Percentiles rank a stretch among this genome's conserved stretches.
phyloP scores from a whole-genome alignment of 2,329 filamentous ascomycete genomes.

The Cryphonectria naterciae region DNA sequence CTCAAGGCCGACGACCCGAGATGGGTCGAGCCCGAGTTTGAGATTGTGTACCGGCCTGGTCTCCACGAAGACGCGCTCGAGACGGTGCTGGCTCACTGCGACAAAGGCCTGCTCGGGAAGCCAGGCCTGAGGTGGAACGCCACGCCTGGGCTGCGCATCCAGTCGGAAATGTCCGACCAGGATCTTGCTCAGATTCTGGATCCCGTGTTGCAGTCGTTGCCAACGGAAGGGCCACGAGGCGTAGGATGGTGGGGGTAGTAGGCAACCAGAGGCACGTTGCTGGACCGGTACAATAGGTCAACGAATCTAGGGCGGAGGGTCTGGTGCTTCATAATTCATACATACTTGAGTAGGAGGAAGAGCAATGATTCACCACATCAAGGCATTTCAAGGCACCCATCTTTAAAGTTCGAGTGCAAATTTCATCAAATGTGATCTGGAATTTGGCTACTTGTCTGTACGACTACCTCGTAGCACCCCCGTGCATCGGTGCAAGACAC shows the following conservation, averaged over 20 bases:
- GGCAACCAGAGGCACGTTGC: neutral
- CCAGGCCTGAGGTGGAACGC: neutral
- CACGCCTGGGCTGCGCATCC: neutral
- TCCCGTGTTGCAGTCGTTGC: neutral
- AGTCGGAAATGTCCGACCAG: neutral
- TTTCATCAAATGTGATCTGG: neutral
- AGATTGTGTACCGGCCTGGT: neutral
- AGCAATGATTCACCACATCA: neutral
- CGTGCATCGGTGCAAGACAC: neutral
- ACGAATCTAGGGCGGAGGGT: neutral
- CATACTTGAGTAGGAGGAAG: neutral
- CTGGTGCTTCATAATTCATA: neutral
- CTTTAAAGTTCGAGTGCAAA: too few relatives aligned
- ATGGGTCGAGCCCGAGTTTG: conserved; percentile 5
- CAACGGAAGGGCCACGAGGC: neutral
- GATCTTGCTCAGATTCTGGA: neutral
- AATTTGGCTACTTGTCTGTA: neutral
- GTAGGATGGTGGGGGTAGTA: conserved; percentile 3
- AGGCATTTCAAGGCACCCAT: neutral
- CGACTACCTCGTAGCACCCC: neutral
- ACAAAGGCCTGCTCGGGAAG: neutral
- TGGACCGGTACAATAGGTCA: neutral
- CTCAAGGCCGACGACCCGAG: too few relatives aligned
- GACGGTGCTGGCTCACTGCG: neutral
- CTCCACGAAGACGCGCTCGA: neutral